Percentiles rank a stretch among this genome's conserved stretches.
phyloP scores from a whole-genome alignment of 257 asterid species.

The Fraxinus anomala region DNA sequence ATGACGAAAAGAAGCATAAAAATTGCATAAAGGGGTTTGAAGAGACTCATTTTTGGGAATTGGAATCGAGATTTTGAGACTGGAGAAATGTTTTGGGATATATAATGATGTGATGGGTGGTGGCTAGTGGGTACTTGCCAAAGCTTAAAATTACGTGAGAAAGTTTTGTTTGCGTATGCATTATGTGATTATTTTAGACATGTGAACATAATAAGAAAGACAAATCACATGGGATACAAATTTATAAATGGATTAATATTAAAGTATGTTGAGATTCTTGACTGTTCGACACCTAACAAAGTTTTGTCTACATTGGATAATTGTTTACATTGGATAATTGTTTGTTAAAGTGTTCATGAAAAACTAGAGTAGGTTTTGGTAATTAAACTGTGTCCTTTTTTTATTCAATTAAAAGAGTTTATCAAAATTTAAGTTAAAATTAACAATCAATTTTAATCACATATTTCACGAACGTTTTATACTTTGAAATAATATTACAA shows the following conservation, averaged over 20 bases:
- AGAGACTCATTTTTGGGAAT: constrained; percentile 23
- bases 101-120: neutral
- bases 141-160: neutral
- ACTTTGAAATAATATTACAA: too few relatives aligned
- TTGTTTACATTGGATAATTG: neutral
- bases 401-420: too few relatives aligned
- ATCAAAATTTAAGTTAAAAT: too few relatives aligned
- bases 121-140: neutral
- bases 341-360: neutral
- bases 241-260: too few relatives aligned
- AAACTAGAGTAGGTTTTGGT: too few relatives aligned
- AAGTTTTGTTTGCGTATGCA: neutral
- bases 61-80: neutral
- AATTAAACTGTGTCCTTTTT: too few relatives aligned
- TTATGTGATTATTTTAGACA: neutral
- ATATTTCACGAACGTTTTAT: too few relatives aligned
- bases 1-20: constrained; percentile 32
- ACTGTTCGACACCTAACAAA: neutral
- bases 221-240: neutral
- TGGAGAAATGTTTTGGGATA: neutral
- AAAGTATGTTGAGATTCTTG: too few relatives aligned
- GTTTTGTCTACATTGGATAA: neutral
- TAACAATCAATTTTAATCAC: too few relatives aligned
- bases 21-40: constrained; percentile 10
- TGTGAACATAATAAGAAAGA: neutral